Evolutionary conservation across 164 flowering plant species (phyloP).

Genomic region (Magnolia officinalis): DNA sequence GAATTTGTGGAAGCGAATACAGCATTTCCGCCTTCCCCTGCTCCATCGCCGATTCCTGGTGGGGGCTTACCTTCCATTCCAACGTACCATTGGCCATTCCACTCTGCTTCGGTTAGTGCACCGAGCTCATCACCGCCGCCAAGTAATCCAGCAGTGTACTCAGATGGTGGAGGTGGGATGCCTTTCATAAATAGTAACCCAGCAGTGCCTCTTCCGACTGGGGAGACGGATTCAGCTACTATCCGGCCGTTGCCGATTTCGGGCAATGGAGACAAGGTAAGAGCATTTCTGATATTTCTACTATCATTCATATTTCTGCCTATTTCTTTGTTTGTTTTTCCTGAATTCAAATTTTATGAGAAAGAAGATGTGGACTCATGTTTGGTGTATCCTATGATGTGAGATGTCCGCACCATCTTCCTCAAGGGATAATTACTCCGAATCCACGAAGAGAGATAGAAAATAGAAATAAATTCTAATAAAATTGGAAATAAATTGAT

Average conservation of each 20-base stretch:
- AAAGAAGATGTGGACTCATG: background rate
- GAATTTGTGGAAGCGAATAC: slow-evolving; percentile 13
- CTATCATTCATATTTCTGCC: background rate
- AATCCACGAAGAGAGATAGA: no score
- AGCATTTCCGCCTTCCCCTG: slow-evolving; percentile 29
- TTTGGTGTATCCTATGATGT: no score
- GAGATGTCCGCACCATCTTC: no score
- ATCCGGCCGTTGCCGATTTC: slow-evolving; percentile 66
- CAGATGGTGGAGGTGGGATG: slow-evolving; percentile 52
- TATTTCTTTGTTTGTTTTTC: background rate
- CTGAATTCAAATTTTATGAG: no score
- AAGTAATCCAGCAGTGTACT: slow-evolving; percentile 24
- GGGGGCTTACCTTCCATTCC: slow-evolving; percentile 48
- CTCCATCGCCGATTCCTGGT: slow-evolving; percentile 51
- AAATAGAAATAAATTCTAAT: no score
- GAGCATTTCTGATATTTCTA: slow-evolving; percentile 2
- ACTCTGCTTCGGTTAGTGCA: slow-evolving; percentile 26
- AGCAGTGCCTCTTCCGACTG: slow-evolving; percentile 90
- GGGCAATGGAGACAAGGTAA: slow-evolving; percentile 38
- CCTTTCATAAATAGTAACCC: slow-evolving; percentile 89
- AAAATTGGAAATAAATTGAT: no score
- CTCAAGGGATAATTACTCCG: no score
- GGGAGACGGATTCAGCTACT: slow-evolving; percentile 76
- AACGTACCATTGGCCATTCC: background rate
- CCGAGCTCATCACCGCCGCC: slow-evolving; percentile 29